Base-by-base conservation (phyloP, 2,329 filamentous ascomycete genomes). In the Fonsecaea monophora region DNA sequence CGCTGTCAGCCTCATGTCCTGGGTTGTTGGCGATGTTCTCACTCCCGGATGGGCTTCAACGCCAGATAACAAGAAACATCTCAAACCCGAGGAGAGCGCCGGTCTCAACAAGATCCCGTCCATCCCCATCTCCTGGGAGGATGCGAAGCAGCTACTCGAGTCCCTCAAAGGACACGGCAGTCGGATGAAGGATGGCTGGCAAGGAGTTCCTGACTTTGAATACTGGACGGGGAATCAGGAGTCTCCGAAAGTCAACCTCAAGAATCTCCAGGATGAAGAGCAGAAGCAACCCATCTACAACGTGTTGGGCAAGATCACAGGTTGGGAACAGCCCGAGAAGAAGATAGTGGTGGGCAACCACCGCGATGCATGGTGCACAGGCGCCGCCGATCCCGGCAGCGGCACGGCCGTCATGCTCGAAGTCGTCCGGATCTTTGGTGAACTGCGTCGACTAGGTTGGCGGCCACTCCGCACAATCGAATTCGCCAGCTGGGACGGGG, bases 401-500 rank as follows among this genome's bases (percentile, higher is more conserved):
- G 95, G 94, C 34, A 96, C 93, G 0, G 94, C 94, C 4, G 85
- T 98, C 48, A 90, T 99, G 85, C 85, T 98, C 62, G 95, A 99
- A 80, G 84, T 98, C 65, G 89, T 91, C 25, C 89, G 91, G 53
- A 88, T 97, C 57, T 92, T 99, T 73, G 92, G 93, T 48, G 88
- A 92, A 70, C 85, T 98, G 15, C 83, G 89, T 25, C 79, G 84
- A 15, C 86, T 88, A 65, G 94, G 94, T 61, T 99, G 95, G 95
- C 86, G 91, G 32, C 95, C 95, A 1, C 83, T 96, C 15, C 90
- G 95, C n/a, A 96, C 92, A 3, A 96, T 99, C 70, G 91, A 96
- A 77, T 98, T 99, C 78, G 93, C 94, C 75, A 97, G 92, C 38
- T 99, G 95, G 95, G 95, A 99, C 77, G 95, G 87, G 3, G 90